Conservation (phyloP, 345 rosid genomes). For the Citrus sinensis region DVS_A1.0 CM039167.1:23975001-23975500, state of each 20-base stretch:
- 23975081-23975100: conserved; percentile 29
- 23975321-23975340: not conserved
- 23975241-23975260: conserved; percentile 45
- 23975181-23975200: conserved; percentile 27
- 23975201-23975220: conserved; percentile 35
- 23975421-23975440: conserved; percentile 54
- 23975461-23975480: conserved; percentile 42
- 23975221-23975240: conserved; percentile 53
- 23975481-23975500: conserved; percentile 34
- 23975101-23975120: conserved; percentile 31
- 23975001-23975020: not conserved
- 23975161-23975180: conserved; percentile 41
- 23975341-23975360: not conserved
- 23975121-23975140: conserved; percentile 42
- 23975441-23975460: conserved; percentile 46
- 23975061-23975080: conserved; percentile 27
- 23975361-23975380: not conserved
- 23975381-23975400: conserved; percentile 21
- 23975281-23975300: conserved; percentile 22
- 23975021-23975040: not conserved
- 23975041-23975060: not conserved
- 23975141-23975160: conserved; percentile 44
- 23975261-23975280: conserved; percentile 24
- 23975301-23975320: conserved; percentile 1
- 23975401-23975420: conserved; percentile 38